Evolutionary conservation across 2,329 filamentous ascomycete species (phyloP), one percentile per base, ranked within the genome.

Genomic region (Coniochaeta prunicola): DNA sequence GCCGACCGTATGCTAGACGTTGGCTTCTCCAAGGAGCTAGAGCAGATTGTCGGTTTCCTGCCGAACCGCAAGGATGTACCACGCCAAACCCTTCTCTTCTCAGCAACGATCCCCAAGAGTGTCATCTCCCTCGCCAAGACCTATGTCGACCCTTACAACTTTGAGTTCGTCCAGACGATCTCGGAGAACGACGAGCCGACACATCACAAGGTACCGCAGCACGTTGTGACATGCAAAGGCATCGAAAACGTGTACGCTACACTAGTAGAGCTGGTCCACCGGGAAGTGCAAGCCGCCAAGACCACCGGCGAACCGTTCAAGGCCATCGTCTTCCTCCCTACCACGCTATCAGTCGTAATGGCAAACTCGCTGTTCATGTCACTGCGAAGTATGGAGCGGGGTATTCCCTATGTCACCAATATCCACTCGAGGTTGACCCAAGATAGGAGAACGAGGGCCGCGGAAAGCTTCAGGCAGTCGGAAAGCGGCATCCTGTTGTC

Each of bases 1-100:
- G 94, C 94, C 67, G 94, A 99, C 75, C 90, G 94, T 67, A 97
- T 99, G 90, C 83, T 99, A 70, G 94, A 99, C 77, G 94, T 96
- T 80, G 94, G 90, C 2, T 93, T 93, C 67, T 79, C 87, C 59
- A 77, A 78, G 36, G 87, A 86, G 59, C 80, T 93, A 56, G 73
- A 79, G 56, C 71, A 82, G 1, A 90, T 93, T 58, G 74, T 85
- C 59, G 60, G 69, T 0, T 68, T 74, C 48, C 80, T 97, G 10
- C 93, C 93, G 3, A 75, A 81, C 53, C 80, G 82, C 7, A 66
- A 71, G 0, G 73, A 86, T 57, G 83, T 87, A 61, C 80, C 88
- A 58, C 86, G 93, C 56, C 94, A 99, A 73, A 97, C 92, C 7
- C 85, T 99, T 67, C 87, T 99, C 73, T 97, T 96, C 73, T 97